Conservation (phyloP, 2,329 filamentous ascomycete genomes). For the Geosmithia putterillii region DNA sequence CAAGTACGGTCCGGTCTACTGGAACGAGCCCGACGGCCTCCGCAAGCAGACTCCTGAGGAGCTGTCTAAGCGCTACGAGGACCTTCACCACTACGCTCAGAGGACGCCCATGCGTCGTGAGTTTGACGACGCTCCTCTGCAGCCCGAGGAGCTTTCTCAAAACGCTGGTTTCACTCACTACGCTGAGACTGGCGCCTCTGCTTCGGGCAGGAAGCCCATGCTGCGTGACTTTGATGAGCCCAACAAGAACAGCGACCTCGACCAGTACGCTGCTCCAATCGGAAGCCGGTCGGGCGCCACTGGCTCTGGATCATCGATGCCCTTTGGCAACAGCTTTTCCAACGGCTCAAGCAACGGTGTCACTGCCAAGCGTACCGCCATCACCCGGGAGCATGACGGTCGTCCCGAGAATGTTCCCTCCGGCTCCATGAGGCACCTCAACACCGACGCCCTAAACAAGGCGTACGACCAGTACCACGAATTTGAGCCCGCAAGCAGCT, state of each 20-base stretch:
- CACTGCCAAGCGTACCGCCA: neutral
- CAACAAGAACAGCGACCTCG: neutral
- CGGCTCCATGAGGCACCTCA: neutral
- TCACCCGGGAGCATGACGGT: neutral
- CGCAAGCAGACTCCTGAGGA: slow-evolving; percentile 16
- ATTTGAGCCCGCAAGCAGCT: slow-evolving; percentile 3
- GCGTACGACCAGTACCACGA: slow-evolving; percentile 12
- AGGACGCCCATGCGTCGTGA: neutral
- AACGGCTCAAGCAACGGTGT: neutral
- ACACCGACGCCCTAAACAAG: slow-evolving; percentile 6
- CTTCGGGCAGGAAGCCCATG: neutral
- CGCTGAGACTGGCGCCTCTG: neutral
- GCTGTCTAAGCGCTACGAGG: slow-evolving; percentile 19
- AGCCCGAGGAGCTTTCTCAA: neutral
- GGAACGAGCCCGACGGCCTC: slow-evolving; percentile 21
- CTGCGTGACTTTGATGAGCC: neutral
- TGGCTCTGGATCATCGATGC: neutral
- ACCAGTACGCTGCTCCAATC: neutral
- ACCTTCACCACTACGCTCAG: slow-evolving; percentile 5
- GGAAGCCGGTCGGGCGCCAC: neutral
- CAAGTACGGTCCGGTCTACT: slow-evolving; percentile 14
- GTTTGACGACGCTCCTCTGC: neutral
- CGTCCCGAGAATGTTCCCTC: neutral
- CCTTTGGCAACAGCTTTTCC: neutral
- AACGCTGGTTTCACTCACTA: neutral